Base-by-base conservation (phyloP, 345 rosid genomes). In the Corchorus capsularis region DNA sequence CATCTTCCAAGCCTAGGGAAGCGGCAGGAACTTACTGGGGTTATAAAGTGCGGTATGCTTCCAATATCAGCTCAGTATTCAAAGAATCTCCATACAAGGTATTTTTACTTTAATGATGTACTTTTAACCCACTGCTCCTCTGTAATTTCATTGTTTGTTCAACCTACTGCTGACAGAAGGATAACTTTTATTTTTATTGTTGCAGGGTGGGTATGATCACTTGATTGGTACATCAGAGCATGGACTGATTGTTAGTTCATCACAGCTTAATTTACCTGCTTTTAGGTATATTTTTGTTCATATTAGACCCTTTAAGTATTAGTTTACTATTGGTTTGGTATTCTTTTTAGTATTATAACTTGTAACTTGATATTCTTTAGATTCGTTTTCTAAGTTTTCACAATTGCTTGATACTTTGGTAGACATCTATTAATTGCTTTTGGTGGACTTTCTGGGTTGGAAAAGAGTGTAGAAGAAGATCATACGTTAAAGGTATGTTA, bases 171-270 rank as follows among this genome's bases (percentile, higher is more conserved):
- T 78, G 22, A 17, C n/a, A 47, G 57, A 66, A 56, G 70, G 61
- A 70, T 71, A 67, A 65, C 53, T 81, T 78, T 55, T 69, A 5
- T 71, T 4, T 4, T 49, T 82, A 61, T 83, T 32, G 22, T 73
- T 69, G 50, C 85, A 92, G 99, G 97, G 89, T 89, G 98, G 99
- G 41, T 96, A 93, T 78, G 97, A 93, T 85, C 82, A 89, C 83
- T 77, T 86, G 77, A 89, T 96, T 39, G 97, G 99, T 75, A 94
- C 98, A 46, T 96, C 99, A n/a, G 98, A 96, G 90, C 98, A 96
- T 73, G 99, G 99, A 57, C 74, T 76, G n/a, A 75, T 82, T 56
- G 74, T 91, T 70, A 87, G 81, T 55, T 82, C 98, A 77, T 91
- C 97, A 20, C 86, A 94, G 81, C 91, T 93, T 46, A 79, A 70